Base-by-base conservation (phyloP, 78 protist genomes). In the Dictyostelium purpureum region DNA sequence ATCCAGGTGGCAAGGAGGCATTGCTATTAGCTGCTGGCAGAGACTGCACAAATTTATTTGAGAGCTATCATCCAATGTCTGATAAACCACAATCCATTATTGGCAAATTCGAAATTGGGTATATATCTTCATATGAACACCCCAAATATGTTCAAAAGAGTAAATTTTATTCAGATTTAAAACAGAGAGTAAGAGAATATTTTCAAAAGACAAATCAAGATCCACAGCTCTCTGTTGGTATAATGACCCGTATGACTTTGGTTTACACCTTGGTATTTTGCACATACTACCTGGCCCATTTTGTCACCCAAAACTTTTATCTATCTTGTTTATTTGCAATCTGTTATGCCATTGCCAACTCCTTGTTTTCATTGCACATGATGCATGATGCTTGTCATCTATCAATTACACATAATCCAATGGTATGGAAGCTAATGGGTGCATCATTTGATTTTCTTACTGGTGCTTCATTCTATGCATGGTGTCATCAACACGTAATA, bases 1-100 rank as follows among this genome's bases (percentile, higher is more conserved):
- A 85, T 59, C 92, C 92, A 85, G 92, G 92, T 73, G 92, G 92
- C n/a, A 85, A 73, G 33, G 75, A 85, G n/a, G 51, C 73, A n/a
- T 73, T 85, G n/a, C 21, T 85, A 49, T 73, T 73, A 42, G 40
- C 92, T 47, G 92, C 92, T n/a, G 92, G 92, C 61, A 52, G 92
- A 61, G 92, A 85, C 59, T 57, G 56, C 18, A 85, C 92, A 9
- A 85, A 85, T 61, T 57, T 85, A 43, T 85, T 85, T 57, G 92
- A 85, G 61, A 45, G 69, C 14, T 85, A 85, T 73, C 92, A 85
- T 45, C 92, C 82, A 85, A 73, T 85, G 80, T 33, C 92, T 9
- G 92, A 85, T 43, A 85, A 85, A 47, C 92, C 92, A 70, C 24
- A 28, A 47, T 21, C 57, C 10, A 4, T 85, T 10, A 37, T 85